Evolutionary conservation across 2,329 filamentous ascomycete genomes (phyloP).

Genomic region (Colletotrichum sojae): DNA sequence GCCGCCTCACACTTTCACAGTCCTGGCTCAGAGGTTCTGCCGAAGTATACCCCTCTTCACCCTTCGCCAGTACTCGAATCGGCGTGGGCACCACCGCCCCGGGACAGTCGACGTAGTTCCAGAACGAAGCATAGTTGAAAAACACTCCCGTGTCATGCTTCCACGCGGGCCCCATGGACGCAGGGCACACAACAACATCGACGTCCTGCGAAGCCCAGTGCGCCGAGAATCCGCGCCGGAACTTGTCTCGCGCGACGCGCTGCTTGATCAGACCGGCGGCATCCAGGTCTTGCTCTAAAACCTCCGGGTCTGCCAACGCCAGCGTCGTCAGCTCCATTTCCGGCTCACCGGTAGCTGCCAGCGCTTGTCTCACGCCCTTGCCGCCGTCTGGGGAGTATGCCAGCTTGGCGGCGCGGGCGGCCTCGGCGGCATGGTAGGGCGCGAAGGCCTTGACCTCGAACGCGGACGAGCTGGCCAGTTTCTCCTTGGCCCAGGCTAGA

Average conservation of each 20-base stretch:
- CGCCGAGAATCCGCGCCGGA: slow-evolving; percentile 50
- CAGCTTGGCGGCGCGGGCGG: slow-evolving; percentile 49
- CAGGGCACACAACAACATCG: slow-evolving; percentile 54
- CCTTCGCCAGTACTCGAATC: slow-evolving; percentile 46
- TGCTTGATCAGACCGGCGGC: slow-evolving; percentile 44
- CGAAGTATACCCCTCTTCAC: slow-evolving; percentile 45
- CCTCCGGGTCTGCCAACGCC: slow-evolving; percentile 50
- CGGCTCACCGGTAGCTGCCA: slow-evolving; percentile 59
- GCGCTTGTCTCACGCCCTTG: slow-evolving; percentile 46
- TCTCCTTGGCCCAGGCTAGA: slow-evolving; percentile 49
- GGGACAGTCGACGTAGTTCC: slow-evolving; percentile 56
- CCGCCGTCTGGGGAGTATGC: slow-evolving; percentile 65
- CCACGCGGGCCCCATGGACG: slow-evolving; percentile 54
- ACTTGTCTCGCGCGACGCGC: slow-evolving; percentile 48
- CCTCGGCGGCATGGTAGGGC: slow-evolving; percentile 49
- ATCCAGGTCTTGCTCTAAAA: slow-evolving; percentile 40
- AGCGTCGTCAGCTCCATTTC: slow-evolving; percentile 59
- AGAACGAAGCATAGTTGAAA: slow-evolving; percentile 54
- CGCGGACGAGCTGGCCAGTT: slow-evolving; percentile 37
- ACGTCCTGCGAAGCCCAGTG: slow-evolving; percentile 54
- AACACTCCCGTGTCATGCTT: slow-evolving; percentile 53
- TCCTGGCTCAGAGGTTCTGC: slow-evolving; percentile 48
- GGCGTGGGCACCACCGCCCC: slow-evolving; percentile 53
- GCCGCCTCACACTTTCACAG: slow-evolving; percentile 47
- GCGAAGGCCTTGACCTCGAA: slow-evolving; percentile 52